These are phyloP conservation scores for Tagetes patula DNA, from an alignment of 129 eudicot species.

Conservation along the genomic window DNA sequence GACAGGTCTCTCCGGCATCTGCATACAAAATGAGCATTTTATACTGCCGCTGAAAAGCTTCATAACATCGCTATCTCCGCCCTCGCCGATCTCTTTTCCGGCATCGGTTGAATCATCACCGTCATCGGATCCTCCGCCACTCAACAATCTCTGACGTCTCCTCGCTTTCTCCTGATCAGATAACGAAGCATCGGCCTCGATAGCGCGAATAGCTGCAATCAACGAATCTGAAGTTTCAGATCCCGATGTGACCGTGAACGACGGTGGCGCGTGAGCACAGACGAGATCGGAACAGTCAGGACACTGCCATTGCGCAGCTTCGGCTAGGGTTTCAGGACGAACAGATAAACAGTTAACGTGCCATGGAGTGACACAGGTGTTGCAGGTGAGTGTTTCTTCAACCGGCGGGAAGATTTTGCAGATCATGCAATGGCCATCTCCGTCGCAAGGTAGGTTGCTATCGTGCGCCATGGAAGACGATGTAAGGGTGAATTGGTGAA, in stretches of 20 bases:
- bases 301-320: constrained; percentile 56
- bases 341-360: constrained; percentile 59
- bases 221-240: constrained; percentile 34
- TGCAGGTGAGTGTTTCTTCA: constrained; percentile 55
- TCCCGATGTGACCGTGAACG: constrained; percentile 23
- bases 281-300: constrained; percentile 68
- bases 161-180: constrained; percentile 72
- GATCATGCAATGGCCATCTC: constrained; percentile 73
- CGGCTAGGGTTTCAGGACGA: constrained; percentile 53
- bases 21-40: constrained; percentile 80
- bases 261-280: constrained; percentile 24
- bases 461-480: constrained; percentile 44
- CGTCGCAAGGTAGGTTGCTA: constrained; percentile 73
- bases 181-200: constrained; percentile 59
- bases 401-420: constrained; percentile 57
- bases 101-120: constrained; percentile 13
- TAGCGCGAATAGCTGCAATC: constrained; percentile 57
- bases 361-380: constrained; percentile 85
- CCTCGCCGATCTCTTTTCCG: constrained; percentile 16
- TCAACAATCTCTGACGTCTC: constrained; percentile 56
- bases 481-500: background rate
- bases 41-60: constrained; percentile 56
- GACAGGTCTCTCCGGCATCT: constrained; percentile 82
- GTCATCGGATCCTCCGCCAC: constrained; percentile 29
- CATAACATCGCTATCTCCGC: constrained; percentile 41